Evolutionary conservation across 345 rosid species (phyloP).

Genomic region (Pistacia atlantica): DNA sequence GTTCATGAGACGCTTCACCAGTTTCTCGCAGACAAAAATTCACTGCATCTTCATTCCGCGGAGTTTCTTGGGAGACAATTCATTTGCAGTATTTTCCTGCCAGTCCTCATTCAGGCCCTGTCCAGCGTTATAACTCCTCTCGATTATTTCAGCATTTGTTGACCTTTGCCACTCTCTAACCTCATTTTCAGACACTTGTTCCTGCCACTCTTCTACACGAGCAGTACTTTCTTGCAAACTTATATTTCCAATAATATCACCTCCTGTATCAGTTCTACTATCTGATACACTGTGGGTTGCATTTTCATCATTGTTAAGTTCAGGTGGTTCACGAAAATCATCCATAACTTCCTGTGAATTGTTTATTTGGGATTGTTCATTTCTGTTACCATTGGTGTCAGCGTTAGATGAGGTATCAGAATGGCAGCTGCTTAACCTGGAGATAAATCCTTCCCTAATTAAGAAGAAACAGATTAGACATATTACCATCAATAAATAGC

Average conservation of each 20-base stretch:
- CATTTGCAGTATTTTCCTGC: conserved; percentile 28
- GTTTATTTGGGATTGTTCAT: conserved; percentile 44
- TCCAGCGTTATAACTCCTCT: conserved; percentile 36
- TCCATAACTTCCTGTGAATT: conserved; percentile 31
- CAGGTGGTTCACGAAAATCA: conserved; percentile 38
- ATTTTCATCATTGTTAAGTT: conserved; percentile 35
- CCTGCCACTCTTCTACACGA: conserved; percentile 45
- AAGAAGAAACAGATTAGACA: conserved; percentile 17
- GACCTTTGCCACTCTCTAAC: conserved; percentile 38
- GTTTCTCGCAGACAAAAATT: conserved; percentile 19
- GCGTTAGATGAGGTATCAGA: conserved; percentile 62
- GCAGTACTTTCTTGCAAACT: conserved; percentile 45
- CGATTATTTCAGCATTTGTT: conserved; percentile 30
- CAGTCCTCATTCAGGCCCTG: conserved; percentile 32
- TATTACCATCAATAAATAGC: conserved; percentile 9
- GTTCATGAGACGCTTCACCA: conserved; percentile 29
- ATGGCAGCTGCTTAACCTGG: conserved; percentile 63
- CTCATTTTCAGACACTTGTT: conserved; percentile 44
- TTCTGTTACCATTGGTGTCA: conserved; percentile 44
- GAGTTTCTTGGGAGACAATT: conserved; percentile 29
- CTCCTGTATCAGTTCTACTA: conserved; percentile 42
- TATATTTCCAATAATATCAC: conserved; percentile 29
- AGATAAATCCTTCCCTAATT: conserved; percentile 82
- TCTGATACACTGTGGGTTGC: conserved; percentile 30
- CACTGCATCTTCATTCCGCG: conserved; percentile 31